Base-by-base conservation (phyloP, 2,329 filamentous ascomycete genomes). In the Thielaviopsis populi region DNA sequence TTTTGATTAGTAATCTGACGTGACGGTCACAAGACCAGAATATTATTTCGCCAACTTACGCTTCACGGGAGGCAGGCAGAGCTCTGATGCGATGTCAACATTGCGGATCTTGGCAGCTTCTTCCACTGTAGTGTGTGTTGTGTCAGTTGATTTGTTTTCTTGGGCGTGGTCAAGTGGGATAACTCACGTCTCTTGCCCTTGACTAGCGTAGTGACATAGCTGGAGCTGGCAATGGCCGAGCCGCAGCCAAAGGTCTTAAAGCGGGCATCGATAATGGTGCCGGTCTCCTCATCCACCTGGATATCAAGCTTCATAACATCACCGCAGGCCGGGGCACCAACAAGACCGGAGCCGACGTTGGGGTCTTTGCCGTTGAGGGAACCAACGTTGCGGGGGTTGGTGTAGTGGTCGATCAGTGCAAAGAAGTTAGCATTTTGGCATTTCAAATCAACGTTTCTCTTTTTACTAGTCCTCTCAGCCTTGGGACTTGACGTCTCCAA, bases 201-300 rank as follows among this genome's bases (percentile, higher is more conserved):
- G 68, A 99, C 91, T 66, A 99, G 79, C 76, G 96, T 91, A n/a
- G 94, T 99, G 70, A 99, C 77, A 74, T 99, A 99, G 72, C 88
- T 94, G 66, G 88, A 95, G 68, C 88, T 92, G 53, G 94, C 94
- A 75, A 99, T 99, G 68, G 94, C 94, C 37, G 86, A 91, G 63
- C 91, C 91, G 74, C 91, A 96, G 61, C 91, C 91, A 73, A 96
- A 96, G 0, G 91, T 96, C 85, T 96, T 96, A 83, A 96, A 96
- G 77, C 95, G 94, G 73, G 95, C 91, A 70, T 96, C 92, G 70
- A 85, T 86, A 73, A 96, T 96, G 69, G 85, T 92, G 74, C 94
- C 89, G 71, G 85, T 89, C 70, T 87, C 81, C 68, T 89, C 88
- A 76, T 96, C 91, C 70, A 96, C 91, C 66, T 89, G 86, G 76